Evolutionary conservation across 805 yeast genomes (phyloP).

Genomic region (Kodamaea kakaduensis): DNA sequence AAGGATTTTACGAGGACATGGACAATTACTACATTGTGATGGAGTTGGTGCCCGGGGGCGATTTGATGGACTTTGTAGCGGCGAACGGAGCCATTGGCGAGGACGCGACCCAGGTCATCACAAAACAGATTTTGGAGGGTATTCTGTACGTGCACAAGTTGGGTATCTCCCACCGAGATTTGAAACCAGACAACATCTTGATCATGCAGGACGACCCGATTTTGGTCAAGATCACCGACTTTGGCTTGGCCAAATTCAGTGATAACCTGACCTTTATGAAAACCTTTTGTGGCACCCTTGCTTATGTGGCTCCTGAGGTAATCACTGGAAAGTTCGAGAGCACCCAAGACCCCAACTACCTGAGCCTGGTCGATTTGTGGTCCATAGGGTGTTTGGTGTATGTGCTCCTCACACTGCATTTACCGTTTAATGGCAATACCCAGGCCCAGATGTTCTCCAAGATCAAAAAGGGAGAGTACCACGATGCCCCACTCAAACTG

Average conservation of each 20-base stretch:
- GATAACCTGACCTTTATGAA: conserved; percentile 83
- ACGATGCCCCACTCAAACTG: conserved; percentile 67
- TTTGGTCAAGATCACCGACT: conserved; percentile 88
- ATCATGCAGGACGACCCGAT: conserved; percentile 91
- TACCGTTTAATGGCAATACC: conserved; percentile 91
- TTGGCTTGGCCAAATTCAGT: conserved; percentile 90
- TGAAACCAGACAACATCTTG: conserved; percentile 93
- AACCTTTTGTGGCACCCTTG: conserved; percentile 96
- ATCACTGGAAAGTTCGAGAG: conserved; percentile 51
- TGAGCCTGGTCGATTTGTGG: conserved; percentile 95
- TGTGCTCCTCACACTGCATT: conserved; percentile 86
- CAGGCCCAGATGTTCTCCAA: conserved; percentile 80
- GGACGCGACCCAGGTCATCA: conserved; percentile 81
- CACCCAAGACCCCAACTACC: conserved; percentile 46
- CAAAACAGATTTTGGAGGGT: conserved; percentile 79
- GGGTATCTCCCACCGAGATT: conserved; percentile 94
- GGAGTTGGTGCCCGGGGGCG: conserved; percentile 97
- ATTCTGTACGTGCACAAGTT: conserved; percentile 80
- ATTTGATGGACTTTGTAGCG: conserved; percentile 94
- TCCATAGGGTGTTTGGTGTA: conserved; percentile 91
- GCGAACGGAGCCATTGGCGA: conserved; percentile 91
- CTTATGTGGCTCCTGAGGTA: conserved; percentile 96
- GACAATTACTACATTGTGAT: conserved; percentile 82
- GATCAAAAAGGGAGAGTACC: conserved; percentile 74
- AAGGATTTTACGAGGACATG: conserved; percentile 81